These are phyloP conservation scores for Acer saccharum DNA, from an alignment of 345 rosid genomes.

Conservation along the genomic window DNA sequence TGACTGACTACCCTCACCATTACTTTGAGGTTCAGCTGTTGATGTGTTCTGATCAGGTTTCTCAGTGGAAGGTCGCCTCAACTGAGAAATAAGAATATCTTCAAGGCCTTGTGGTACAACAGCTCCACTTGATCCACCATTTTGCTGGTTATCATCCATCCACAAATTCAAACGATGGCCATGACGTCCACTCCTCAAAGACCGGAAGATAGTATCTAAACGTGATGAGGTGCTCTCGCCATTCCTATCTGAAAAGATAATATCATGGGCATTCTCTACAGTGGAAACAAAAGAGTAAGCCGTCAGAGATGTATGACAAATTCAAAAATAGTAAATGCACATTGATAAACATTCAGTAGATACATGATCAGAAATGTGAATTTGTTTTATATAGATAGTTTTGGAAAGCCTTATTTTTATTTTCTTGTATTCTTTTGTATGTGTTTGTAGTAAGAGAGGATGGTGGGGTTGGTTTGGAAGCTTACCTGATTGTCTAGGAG, in stretches of 20 bases:
- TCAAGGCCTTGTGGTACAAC: constrained; percentile 84
- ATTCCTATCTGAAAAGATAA: constrained; percentile 54
- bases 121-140: constrained; percentile 74
- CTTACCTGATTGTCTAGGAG: constrained; percentile 71
- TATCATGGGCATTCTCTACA: constrained; percentile 54
- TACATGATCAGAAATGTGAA: background rate
- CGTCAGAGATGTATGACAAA: background rate
- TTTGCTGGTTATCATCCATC: constrained; percentile 84
- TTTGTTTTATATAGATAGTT: too few species aligned
- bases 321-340: background rate
- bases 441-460: background rate
- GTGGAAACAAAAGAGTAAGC: constrained; percentile 5
- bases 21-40: constrained; percentile 48
- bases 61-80: constrained; percentile 71
- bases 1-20: constrained; percentile 39
- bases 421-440: background rate
- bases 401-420: background rate
- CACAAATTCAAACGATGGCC: constrained; percentile 88
- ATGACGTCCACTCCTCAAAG: constrained; percentile 85
- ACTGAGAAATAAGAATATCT: constrained; percentile 85
- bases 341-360: background rate
- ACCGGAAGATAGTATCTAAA: constrained; percentile 83
- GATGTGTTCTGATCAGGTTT: constrained; percentile 57
- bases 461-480: background rate
- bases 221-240: constrained; percentile 48